Base-by-base conservation (phyloP, 352 stramenopile species). In the Phytophthora cajani region DNA sequence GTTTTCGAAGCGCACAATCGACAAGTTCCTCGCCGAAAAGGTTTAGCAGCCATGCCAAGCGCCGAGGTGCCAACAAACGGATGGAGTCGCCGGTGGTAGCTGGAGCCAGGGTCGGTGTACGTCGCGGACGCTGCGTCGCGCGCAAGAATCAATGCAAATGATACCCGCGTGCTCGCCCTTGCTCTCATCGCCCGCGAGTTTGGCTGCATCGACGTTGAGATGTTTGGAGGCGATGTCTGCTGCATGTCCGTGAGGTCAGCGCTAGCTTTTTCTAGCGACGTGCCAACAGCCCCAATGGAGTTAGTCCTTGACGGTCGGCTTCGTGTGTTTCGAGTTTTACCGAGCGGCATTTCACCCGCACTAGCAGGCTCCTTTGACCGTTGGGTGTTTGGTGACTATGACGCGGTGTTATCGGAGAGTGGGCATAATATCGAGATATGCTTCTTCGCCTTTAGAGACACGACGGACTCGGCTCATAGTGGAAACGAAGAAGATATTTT, bases 281-380 rank as follows among this genome's bases (percentile, higher is more conserved):
- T 10, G 10, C 5, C 25, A 3, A 36, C 19, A 19, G 32, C 38
- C 5, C 42, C 30, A 4, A 71, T 71, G 64, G 4, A 60, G 14
- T 17, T 77, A 16, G 47, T 73, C 10, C 60, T 77, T 36, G 69
- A 77, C 49, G 64, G 58, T n/a, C 23, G 53, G 5, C 51, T 44
- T 8, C 69, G 64, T 27, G 49, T 69, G 25, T 77, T 64, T 27
- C 69, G 69, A 25, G 58, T 70, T 14, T 49, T 77, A 16, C 69
- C 69, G 3, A 77, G 66, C 46, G 69, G 69, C 30, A 38, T 65
- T 2, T 64, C 40, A 19, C 58, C 63, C 12, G 40, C 42, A 27
- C 38, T 44, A 5, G 21, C 16, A 10, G 2, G 19, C 1, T 46
- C 5, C 9, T 23, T 16, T 5, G 40, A 12, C 23, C 11, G 12